Evolutionary conservation across 306 rosid species (phyloP), one percentile per base, ranked within the genome.

Genomic region (Sphenostylis stenocarpa): DNA sequence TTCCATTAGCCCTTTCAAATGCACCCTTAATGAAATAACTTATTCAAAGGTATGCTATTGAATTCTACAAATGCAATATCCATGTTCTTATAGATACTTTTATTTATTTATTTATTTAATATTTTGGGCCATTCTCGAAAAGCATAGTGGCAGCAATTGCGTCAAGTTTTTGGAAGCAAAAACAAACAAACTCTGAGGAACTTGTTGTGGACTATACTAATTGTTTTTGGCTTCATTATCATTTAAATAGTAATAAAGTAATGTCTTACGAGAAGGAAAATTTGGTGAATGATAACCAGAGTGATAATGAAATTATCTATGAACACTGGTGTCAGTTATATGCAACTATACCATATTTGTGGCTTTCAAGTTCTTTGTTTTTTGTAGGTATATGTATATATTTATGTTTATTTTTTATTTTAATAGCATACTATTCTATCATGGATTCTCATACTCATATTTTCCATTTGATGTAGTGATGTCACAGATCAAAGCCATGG

Each of bases 401-500:
- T 29, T 14, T 62, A n/a, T 60, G 1, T 60, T 34, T 57, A 24
- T 69, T 75, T 49, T 73, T 80, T 57, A 8, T 16, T 29, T 67
- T 36, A 70, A 16, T 55, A 41, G 33, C 43, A 58, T 58, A 58
- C 39, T 17, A 19, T 58, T 49, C 47, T 78, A 28, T 74, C 57
- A 41, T 77, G 82, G 76, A 72, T 88, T 81, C 84, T 90, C 89
- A 90, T 86, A 79, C 84, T 83, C 80, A 70, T 84, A 48, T 79
- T 60, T 77, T 85, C 82, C 80, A 81, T 77, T 84, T 85, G 97
- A 85, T 88, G 90, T 90, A 90, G 94, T 91, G 91, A 88, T 84
- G 81, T 83, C 88, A 88, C 97, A 91, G 98, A 90, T 94, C 34
- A 76, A 94, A 91, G 98, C 96, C 94, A 91, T 94, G 96, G 85